Evolutionary conservation across 441 rosid species (phyloP).

Genomic region (Erodium trifolium): DNA sequence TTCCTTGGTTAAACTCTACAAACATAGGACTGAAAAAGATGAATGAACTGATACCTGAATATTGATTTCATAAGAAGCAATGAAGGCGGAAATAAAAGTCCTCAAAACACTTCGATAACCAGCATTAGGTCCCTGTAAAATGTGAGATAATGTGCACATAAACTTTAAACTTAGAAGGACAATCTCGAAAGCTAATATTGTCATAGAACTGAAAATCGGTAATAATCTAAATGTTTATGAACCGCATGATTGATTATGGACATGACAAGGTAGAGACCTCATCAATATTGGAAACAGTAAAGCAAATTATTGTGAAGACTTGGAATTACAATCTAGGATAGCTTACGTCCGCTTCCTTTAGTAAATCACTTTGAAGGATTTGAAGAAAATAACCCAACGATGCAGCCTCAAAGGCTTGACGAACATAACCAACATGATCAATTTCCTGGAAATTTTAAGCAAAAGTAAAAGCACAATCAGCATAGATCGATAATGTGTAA

Average conservation of each 20-base stretch:
- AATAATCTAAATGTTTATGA: background rate
- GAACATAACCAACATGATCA: constrained; percentile 76
- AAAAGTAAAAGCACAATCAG: constrained; percentile 19
- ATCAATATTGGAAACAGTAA: constrained; percentile 13
- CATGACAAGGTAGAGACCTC: constrained; percentile 16
- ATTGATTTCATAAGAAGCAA: constrained; percentile 97
- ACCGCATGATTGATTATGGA: constrained; percentile 9
- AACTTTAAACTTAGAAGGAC: constrained; percentile 13
- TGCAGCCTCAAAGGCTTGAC: constrained; percentile 85
- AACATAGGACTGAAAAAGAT: constrained; percentile 3
- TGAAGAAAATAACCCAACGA: constrained; percentile 64
- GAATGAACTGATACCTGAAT: constrained; percentile 49
- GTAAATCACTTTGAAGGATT: constrained; percentile 61
- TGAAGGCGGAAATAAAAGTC: constrained; percentile 82
- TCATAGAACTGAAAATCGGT: background rate
- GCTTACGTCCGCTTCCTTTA: constrained; percentile 77
- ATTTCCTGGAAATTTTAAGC: constrained; percentile 50
- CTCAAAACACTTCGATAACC: constrained; percentile 86
- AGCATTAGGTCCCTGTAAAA: constrained; percentile 59
- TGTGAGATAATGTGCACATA: constrained; percentile 1
- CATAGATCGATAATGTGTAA: constrained; percentile 9
- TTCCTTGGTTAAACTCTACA: constrained; percentile 11
- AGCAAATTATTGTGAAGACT: constrained; percentile 6
- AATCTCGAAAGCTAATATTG: constrained; percentile 4
- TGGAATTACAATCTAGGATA: constrained; percentile 14